Percentiles rank a stretch among this genome's conserved stretches.
phyloP scores from a whole-genome alignment of 108 stramenopile genomes.

The Cyclotella distinguenda region DNA sequence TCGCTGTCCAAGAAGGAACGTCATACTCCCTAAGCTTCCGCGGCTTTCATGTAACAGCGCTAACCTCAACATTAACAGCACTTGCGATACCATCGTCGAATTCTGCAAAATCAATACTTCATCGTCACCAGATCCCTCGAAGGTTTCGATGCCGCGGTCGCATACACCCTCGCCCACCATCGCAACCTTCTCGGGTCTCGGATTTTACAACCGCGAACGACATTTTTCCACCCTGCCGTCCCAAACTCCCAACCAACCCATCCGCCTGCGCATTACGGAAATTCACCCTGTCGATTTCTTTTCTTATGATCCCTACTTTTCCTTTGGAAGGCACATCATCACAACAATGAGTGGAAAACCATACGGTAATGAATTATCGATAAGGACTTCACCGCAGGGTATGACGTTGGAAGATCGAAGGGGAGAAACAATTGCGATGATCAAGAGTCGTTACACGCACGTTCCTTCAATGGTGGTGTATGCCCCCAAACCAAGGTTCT shows the following conservation, averaged over 20 bases:
- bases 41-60: conserved; percentile 1
- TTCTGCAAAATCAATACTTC: neutral
- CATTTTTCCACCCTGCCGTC: conserved; percentile 30
- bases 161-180: conserved; percentile 15
- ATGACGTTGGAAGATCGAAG: conserved; percentile 39
- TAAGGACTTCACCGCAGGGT: conserved; percentile 22
- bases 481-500: conserved; percentile 24
- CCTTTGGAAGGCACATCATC: conserved; percentile 22
- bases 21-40: too few species aligned
- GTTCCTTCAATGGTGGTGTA: conserved; percentile 28
- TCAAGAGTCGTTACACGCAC: conserved; percentile 32
- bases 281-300: conserved; percentile 19
- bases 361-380: conserved; percentile 34
- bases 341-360: conserved; percentile 7
- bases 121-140: neutral
- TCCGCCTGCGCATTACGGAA: conserved; percentile 27
- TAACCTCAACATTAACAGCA: neutral
- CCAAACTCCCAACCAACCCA: conserved; percentile 13
- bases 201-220: conserved; percentile 17
- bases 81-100: neutral
- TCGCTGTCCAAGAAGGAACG: too few species aligned
- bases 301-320: conserved; percentile 44
- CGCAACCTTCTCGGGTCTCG: conserved; percentile 23
- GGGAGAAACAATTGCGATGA: conserved; percentile 26
- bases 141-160: neutral